Conservation (phyloP, 108 stramenopile species). For the Mediolabrus comicus region DNA sequence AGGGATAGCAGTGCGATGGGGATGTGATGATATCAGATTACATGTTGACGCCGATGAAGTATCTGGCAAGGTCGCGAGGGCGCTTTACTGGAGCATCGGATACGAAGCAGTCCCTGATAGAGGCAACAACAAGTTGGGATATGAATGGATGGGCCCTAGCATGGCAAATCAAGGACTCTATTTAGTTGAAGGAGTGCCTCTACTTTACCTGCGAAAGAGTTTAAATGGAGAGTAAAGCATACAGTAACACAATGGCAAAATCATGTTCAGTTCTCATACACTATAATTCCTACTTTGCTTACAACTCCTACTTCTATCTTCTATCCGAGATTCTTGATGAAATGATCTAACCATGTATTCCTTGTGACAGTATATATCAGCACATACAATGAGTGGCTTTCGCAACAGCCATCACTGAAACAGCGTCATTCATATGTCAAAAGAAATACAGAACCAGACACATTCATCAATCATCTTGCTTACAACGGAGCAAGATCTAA, state of each 20-base stretch:
- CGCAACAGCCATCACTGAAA: not conserved
- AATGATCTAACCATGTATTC: not conserved
- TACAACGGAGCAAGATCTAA: not conserved
- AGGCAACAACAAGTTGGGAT: conserved; percentile 16
- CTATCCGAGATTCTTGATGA: not conserved
- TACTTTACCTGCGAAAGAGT: conserved; percentile 42
- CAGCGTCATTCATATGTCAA: not conserved
- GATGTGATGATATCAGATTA: conserved; percentile 49
- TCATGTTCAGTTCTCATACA: too few relatives aligned
- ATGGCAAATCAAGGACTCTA: conserved; percentile 46
- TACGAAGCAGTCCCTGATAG: conserved; percentile 49
- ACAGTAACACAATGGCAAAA: not conserved
- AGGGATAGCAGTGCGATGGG: conserved; percentile 67
- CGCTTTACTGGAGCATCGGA: conserved; percentile 55
- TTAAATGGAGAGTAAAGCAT: conserved; percentile 5
- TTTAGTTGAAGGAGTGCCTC: conserved; percentile 57
- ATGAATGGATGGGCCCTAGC: conserved; percentile 50
- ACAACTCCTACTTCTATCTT: too few relatives aligned
- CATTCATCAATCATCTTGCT: not conserved
- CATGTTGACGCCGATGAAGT: conserved; percentile 68
- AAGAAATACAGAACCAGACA: not conserved
- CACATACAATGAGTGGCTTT: not conserved
- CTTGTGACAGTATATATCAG: not conserved
- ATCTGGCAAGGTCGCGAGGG: conserved; percentile 49
- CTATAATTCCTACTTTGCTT: not conserved